phyloP scores from a whole-genome alignment of 352 stramenopile species.

The Pseudoperonospora humuli region DNA sequence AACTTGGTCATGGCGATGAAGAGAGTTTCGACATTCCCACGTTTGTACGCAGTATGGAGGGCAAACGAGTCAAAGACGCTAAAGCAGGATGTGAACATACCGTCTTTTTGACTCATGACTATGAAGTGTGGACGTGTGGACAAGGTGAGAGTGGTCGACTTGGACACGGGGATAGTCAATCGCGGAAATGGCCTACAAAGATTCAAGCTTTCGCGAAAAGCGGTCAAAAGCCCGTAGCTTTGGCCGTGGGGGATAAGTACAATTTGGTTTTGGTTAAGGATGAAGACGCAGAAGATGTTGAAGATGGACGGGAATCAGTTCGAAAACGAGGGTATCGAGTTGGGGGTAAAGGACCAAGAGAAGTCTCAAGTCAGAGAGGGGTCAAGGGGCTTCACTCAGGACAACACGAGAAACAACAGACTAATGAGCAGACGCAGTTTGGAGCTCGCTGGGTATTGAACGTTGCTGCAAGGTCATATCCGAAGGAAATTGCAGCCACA shows the following conservation, averaged over 20 bases:
- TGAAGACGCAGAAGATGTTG: slow-evolving; percentile 1
- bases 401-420: slow-evolving; percentile 3
- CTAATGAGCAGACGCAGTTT: slow-evolving; percentile 5
- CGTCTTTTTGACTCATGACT: slow-evolving; percentile 40
- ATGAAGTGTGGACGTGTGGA: slow-evolving; percentile 74
- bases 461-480: background rate
- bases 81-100: slow-evolving; percentile 82
- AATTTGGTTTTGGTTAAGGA: slow-evolving; percentile 70
- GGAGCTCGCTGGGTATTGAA: slow-evolving; percentile 19
- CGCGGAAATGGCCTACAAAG: slow-evolving; percentile 46
- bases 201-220: slow-evolving; percentile 49
- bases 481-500: background rate
- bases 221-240: slow-evolving; percentile 50
- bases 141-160: slow-evolving; percentile 76
- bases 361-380: background rate
- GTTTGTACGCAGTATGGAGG: slow-evolving; percentile 34
- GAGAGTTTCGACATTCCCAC: slow-evolving; percentile 63
- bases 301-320: background rate
- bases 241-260: slow-evolving; percentile 84
- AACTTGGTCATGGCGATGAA: slow-evolving; percentile 78
- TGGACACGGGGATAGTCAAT: slow-evolving; percentile 60
- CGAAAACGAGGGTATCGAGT: slow-evolving; percentile 1
- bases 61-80: slow-evolving; percentile 50
- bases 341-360: background rate
- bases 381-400: background rate